Base-by-base conservation (phyloP, 1,284 basidiomycete species). In the Takashimella tepidaria region DNA sequence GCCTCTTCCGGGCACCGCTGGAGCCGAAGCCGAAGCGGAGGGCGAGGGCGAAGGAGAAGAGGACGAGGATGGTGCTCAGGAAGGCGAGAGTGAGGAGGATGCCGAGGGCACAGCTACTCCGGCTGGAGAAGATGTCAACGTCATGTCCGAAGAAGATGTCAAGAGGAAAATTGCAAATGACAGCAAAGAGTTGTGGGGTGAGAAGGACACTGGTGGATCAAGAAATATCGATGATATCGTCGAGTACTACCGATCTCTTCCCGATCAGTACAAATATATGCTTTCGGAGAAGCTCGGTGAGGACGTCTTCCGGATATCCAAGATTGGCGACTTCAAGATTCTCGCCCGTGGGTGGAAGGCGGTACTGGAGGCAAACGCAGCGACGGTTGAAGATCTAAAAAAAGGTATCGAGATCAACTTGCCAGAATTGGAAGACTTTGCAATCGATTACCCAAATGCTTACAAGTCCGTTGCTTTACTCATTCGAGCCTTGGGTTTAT, bases 381-480 rank as follows among this genome's bases (percentile, higher is more conserved):
- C 79, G 2, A 58, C 81, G 1, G 49, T 77, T 0, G 80, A 80
- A 12, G 75, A 81, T 5, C 83, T 91, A 66, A 86, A 85, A 71
- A 79, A 66, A 42, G 69, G 70, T 16, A 82, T 92, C 73, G 73
- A 74, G 54, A 78, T 80, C 1, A 80, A 84, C 51, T 83, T 87
- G 52, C 86, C 88, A 70, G 76, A 85, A 57, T 79, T 96, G 61
- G 89, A 92, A 66, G 92, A 96, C 69, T 83, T 91, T 53, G 83
- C 84, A 19, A 86, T 92, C 65, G 92, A 97, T 72, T 88, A 87
- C 56, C 92, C 92, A 3, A 86, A 87, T 68, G 92, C 90, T 0
- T 86, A 87, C 77, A 76, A 82, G 56, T 82, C 86, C 50, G 84
- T 92, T 70, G 89, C 84, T 8, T 79, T 80, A 51, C 83, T 91